Percentiles rank a stretch among this genome's conserved stretches.
Conservation (phyloP, 192 early-diverging fungal genomes). For the Entomortierella beljakovae region DNA sequence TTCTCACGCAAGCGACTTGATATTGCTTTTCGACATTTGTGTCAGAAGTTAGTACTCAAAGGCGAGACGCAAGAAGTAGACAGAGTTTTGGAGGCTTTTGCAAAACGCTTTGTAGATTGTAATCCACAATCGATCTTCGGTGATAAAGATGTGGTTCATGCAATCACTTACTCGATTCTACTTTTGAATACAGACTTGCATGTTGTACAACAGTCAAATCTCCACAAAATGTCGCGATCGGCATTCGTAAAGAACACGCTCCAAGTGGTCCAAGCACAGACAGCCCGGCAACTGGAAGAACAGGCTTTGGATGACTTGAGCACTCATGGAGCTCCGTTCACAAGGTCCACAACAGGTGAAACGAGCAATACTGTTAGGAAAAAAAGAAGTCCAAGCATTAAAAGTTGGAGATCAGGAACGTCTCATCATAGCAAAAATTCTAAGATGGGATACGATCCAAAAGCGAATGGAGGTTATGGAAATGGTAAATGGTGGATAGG, state of each 20-base stretch:
- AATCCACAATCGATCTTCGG: slow-evolving; percentile 73
- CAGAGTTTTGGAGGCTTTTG: slow-evolving; percentile 88
- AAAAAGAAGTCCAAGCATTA: slow-evolving; percentile 44
- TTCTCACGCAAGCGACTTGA: slow-evolving; percentile 79
- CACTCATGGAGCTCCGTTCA: slow-evolving; percentile 6
- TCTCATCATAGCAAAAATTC: not conserved
- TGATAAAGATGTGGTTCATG: slow-evolving; percentile 83
- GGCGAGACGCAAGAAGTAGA: slow-evolving; percentile 96
- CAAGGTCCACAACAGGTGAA: slow-evolving; percentile 25
- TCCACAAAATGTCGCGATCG: slow-evolving; percentile 78
- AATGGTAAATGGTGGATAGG: slow-evolving; percentile 62
- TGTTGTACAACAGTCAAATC: slow-evolving; percentile 73
- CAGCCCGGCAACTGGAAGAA: slow-evolving; percentile 1
- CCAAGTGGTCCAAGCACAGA: slow-evolving; percentile 36
- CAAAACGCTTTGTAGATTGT: slow-evolving; percentile 84
- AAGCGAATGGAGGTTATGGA: slow-evolving; percentile 34
- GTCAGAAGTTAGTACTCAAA: slow-evolving; percentile 81
- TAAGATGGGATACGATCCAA: slow-evolving; percentile 29
- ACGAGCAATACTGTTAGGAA: slow-evolving; percentile 30
- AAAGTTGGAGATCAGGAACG: slow-evolving; percentile 42
- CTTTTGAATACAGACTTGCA: slow-evolving; percentile 95
- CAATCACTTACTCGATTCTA: slow-evolving; percentile 87
- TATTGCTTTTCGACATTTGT: slow-evolving; percentile 81
- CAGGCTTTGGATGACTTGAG: slow-evolving; percentile 12
- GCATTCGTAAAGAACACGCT: slow-evolving; percentile 82